Conservation (phyloP, 2,329 filamentous ascomycete species). For the Beauveria medogensis region DNA sequence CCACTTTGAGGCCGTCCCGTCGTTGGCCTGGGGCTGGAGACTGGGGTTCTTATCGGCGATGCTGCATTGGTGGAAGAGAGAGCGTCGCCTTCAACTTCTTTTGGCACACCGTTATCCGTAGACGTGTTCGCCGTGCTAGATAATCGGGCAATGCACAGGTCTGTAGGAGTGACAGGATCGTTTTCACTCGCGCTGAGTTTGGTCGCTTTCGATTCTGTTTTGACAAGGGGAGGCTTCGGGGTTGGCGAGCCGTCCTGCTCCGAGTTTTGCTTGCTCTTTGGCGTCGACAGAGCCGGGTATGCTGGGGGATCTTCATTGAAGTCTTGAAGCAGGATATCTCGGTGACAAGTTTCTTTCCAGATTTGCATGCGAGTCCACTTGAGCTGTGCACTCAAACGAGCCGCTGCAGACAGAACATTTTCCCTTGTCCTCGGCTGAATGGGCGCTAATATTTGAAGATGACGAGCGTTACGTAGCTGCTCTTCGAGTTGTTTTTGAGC, state of each 20-base stretch:
- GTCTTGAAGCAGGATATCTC: slow-evolving; percentile 78
- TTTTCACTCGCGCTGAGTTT: slow-evolving; percentile 19
- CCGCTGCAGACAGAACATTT: slow-evolving; percentile 75
- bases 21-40: slow-evolving; percentile 17
- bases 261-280: slow-evolving; percentile 22
- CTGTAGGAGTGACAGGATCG: slow-evolving; percentile 21
- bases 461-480: slow-evolving; percentile 80
- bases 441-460: slow-evolving; percentile 80
- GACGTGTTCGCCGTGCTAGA: slow-evolving; percentile 8
- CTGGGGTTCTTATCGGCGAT: slow-evolving; percentile 14
- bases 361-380: slow-evolving; percentile 95
- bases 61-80: slow-evolving; percentile 18
- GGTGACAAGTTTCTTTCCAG: slow-evolving; percentile 84
- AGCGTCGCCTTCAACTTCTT: neutral
- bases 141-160: slow-evolving; percentile 15
- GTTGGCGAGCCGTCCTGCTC: slow-evolving; percentile 21
- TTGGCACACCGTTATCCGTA: neutral
- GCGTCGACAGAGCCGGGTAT: slow-evolving; percentile 15
- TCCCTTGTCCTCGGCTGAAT: slow-evolving; percentile 88
- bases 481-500: slow-evolving; percentile 72
- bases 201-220: slow-evolving; percentile 22
- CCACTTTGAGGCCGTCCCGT: slow-evolving; percentile 17
- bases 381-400: slow-evolving; percentile 74
- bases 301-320: slow-evolving; percentile 62
- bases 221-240: slow-evolving; percentile 17